A percentile compares a stretch with the other conserved stretches of the same genome.
Conservation (phyloP, 805 yeast species). For the Teunomyces cretensis region DNA sequence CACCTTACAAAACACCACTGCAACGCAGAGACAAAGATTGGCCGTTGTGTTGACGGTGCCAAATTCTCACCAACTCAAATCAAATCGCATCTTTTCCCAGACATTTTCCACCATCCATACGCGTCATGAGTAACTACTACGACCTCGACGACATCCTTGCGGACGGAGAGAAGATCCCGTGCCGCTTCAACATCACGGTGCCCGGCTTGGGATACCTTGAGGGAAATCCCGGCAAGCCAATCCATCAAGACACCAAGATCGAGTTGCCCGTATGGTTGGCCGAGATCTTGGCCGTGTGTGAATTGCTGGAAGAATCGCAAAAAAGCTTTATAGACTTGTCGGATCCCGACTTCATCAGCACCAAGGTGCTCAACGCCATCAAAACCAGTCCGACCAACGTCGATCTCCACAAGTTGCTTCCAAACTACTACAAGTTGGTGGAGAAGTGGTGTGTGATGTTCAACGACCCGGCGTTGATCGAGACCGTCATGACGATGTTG, state of each 20-base stretch:
- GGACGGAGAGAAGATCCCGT: constrained; percentile 72
- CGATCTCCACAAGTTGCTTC: constrained; percentile 64
- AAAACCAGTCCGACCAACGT: constrained; percentile 66
- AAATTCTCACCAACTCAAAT: too few relatives aligned
- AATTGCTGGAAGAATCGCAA: constrained; percentile 31
- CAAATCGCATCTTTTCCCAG: not conserved
- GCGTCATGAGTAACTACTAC: constrained; percentile 43
- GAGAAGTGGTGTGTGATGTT: constrained; percentile 78
- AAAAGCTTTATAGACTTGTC: constrained; percentile 63
- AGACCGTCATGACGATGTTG: constrained; percentile 51
- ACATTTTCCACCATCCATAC: not conserved
- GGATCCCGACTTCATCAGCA: constrained; percentile 68
- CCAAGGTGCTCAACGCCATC: constrained; percentile 75
- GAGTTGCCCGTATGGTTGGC: constrained; percentile 92
- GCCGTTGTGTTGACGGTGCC: too few relatives aligned
- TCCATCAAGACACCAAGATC: constrained; percentile 58
- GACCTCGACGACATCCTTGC: constrained; percentile 77
- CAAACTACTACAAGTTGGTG: constrained; percentile 68
- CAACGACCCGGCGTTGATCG: constrained; percentile 60
- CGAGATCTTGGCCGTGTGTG: constrained; percentile 59
- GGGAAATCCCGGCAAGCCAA: constrained; percentile 67
- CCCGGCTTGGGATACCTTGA: constrained; percentile 89
- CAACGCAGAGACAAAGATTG: too few relatives aligned
- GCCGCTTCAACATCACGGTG: constrained; percentile 71
- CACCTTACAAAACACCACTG: too few relatives aligned